These are phyloP conservation scores for Macrocybe gigantea DNA, from an alignment of 768 basidiomycete genomes.

Conservation along the genomic window DNA sequence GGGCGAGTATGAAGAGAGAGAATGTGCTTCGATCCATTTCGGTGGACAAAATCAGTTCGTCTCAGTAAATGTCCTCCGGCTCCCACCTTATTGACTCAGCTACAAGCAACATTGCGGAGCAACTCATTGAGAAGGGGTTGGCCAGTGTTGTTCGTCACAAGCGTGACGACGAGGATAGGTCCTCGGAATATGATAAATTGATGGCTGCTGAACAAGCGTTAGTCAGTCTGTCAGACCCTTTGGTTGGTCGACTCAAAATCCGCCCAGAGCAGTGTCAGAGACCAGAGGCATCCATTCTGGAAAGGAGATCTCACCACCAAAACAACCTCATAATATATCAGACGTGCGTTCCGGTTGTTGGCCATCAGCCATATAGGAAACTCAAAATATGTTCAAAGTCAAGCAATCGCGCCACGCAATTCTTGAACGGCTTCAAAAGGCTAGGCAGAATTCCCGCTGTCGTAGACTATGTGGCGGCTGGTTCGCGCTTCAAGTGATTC, in stretches of 20 bases:
- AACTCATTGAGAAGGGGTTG: slow-evolving; percentile 89
- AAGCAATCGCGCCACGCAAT: slow-evolving; percentile 72
- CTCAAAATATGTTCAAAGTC: slow-evolving; percentile 32
- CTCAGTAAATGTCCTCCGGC: neutral
- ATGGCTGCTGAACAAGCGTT: slow-evolving; percentile 92
- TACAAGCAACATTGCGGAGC: slow-evolving; percentile 85
- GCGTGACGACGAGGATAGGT: slow-evolving; percentile 92
- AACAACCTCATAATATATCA: slow-evolving; percentile 84
- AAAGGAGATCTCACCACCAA: slow-evolving; percentile 78
- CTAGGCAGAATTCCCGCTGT: slow-evolving; percentile 77
- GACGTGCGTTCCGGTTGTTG: slow-evolving; percentile 39
- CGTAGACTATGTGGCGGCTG: slow-evolving; percentile 91
- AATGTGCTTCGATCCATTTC: slow-evolving; percentile 85
- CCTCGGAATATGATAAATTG: slow-evolving; percentile 93
- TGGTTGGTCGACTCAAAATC: slow-evolving; percentile 5
- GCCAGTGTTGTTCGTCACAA: slow-evolving; percentile 88
- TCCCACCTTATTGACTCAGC: slow-evolving; percentile 1
- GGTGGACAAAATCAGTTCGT: slow-evolving; percentile 66
- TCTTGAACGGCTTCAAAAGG: slow-evolving; percentile 89
- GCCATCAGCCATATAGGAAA: neutral
- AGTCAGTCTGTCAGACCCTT: slow-evolving; percentile 20
- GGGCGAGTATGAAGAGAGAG: slow-evolving; percentile 90
- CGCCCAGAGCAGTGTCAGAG: slow-evolving; percentile 67
- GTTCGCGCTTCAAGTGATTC: slow-evolving; percentile 88
- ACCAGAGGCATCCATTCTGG: slow-evolving; percentile 85